A percentile compares a stretch with the other conserved stretches of the same genome.
These are phyloP conservation scores for Phytophthora litchii DNA, from an alignment of 352 stramenopile genomes.

Conservation along the genomic window DNA sequence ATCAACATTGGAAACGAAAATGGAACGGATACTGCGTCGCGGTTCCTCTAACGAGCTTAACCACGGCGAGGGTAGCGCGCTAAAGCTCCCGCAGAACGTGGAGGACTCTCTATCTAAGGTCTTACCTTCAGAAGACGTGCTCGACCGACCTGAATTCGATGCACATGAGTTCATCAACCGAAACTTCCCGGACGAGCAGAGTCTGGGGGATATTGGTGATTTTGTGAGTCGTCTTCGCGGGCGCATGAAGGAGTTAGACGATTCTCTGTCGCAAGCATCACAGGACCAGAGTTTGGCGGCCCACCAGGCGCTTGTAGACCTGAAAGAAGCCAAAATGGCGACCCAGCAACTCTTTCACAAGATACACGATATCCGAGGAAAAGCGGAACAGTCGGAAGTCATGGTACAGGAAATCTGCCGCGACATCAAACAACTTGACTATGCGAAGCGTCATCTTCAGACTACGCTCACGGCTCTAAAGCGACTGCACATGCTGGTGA, in stretches of 20 bases:
- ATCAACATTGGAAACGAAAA: conserved; percentile 17
- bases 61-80: conserved; percentile 31
- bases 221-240: conserved; percentile 83
- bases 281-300: conserved; percentile 79
- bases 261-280: conserved; percentile 78
- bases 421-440: conserved; percentile 99
- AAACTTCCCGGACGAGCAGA: conserved; percentile 91
- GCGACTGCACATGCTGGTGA: conserved; percentile 97
- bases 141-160: conserved; percentile 91
- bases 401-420: conserved; percentile 98
- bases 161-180: conserved; percentile 93
- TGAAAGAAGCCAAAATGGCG: conserved; percentile 85
- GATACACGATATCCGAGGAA: conserved; percentile 93
- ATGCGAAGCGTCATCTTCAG: conserved; percentile 97
- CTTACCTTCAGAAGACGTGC: conserved; percentile 82
- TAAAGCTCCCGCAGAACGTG: conserved; percentile 57
- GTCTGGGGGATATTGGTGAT: conserved; percentile 74
- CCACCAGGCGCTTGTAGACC: conserved; percentile 76
- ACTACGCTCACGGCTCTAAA: conserved; percentile 96
- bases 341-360: conserved; percentile 92
- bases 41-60: background rate
- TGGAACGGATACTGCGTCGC: conserved; percentile 22
- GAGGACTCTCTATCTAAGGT: conserved; percentile 65
- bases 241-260: conserved; percentile 84
- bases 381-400: conserved; percentile 95